Evolutionary conservation across 768 basidiomycete genomes (phyloP), one percentile per base, ranked within the genome.

Genomic region (Hydnomerulius pinastri): DNA sequence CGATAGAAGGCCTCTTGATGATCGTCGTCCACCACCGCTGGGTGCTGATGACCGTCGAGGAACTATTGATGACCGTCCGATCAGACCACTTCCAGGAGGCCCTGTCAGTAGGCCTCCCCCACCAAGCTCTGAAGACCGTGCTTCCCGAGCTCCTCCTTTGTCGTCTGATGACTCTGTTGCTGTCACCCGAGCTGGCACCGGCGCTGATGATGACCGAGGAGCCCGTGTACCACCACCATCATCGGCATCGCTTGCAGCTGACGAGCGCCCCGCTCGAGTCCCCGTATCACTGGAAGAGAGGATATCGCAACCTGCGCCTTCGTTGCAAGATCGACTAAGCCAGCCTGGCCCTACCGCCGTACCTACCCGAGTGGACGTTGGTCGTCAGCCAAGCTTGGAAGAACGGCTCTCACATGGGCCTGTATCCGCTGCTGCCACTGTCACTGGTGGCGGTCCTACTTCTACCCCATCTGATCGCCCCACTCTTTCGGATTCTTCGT

Each of bases 391-490:
- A 10, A 72, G 61, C 51, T 59, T 77, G 20, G 76, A 75, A 65
- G 74, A 77, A 44, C 71, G 76, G 50, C 59, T 76, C 10, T 72
- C 75, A 46, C 57, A 64, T 29, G 66, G 62, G 42, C 65, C 69
- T 27, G 56, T 57, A 27, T 59, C 65, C 43, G 43, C 64, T 40
- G 56, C 61, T 43, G 35, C 44, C 47, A 41, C 54, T 28, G 55
- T 55, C 43, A 10, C 47, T 4, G 48, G 50, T 41, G 55, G 37
- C 46, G 30, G 42, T 36, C 49, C 50, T 57, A 59, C 60, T 46
- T 57, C 60, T 32, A 41, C 53, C 17, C 62, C 58, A 28, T 36
- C 57, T 46, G 51, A 63, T 27, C 48, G 54, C 39, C 13, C 46
- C 21, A 36, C 17, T n/a, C 33, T 35, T 35, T 35, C 33, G 6